Base-by-base conservation (phyloP, 2,329 filamentous ascomycete genomes). In the Fusarium neocosmosporiellum region DNA sequence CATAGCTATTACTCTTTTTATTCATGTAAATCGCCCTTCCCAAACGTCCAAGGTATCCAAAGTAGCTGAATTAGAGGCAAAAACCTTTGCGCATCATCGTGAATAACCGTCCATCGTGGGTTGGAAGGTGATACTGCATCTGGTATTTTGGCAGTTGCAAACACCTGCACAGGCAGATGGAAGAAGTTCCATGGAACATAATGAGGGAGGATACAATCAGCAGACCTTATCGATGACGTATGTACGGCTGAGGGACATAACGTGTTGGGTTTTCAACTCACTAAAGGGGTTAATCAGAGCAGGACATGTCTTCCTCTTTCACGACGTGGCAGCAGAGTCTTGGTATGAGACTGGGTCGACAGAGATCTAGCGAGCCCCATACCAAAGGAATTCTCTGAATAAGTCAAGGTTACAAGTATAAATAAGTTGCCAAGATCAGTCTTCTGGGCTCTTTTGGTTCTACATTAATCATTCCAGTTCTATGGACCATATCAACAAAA, bases 171-270 rank as follows among this genome's bases (percentile, higher is more conserved):
- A 46, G 0, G 14, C 14, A 24, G 20, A 46, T 1, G 8, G 41
- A 24, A 46, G 41, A 24, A 5, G 7, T 3, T 24, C 2, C 4
- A 16, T 24, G 8, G 7, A 8, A 24, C 14, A 24, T 18, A 24
- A 46, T 11, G n/a, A 46, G 7, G 9, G 22, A 24, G 7, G 41
- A 46, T 14, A 46, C 13, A 1, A 24, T 24, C 22, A 46, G 20
- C 22, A 16, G 22, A 46, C 41, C 10, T 14, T 24, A 46, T 16
- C 16, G 1, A 16, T 24, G 22, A 13, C 1, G 20, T 22, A 8
- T 24, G 22, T 24, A 3, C n/a, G 1, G 10, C 1, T 24, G 1
- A 24, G n/a, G n/a, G 2, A 16, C 2, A 46, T 18, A 1, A 2
- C 9, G 2, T 46, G 16, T 8, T 46, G 22, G 4, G 3, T 5